Percentiles rank a stretch among this genome's conserved stretches.
phyloP scores from a whole-genome alignment of 768 basidiomycete species.

The Tulasnella sp. region DNA sequence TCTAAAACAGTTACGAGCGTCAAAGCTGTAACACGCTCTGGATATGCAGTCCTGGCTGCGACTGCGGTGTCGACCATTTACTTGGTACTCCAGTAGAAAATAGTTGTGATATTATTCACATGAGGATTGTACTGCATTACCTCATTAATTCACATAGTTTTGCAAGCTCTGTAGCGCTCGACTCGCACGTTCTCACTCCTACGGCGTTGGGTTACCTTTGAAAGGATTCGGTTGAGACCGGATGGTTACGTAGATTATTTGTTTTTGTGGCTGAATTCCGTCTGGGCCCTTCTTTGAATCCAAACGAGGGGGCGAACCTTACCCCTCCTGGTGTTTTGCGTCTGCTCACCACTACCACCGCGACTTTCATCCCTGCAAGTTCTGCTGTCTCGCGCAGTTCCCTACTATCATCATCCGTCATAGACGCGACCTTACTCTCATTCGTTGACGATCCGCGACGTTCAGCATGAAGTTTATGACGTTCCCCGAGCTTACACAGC shows the following conservation, averaged over 20 bases:
- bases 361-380: not conserved
- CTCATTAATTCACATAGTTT: not conserved
- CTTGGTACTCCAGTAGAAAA: constrained; percentile 40
- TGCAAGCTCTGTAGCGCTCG: not conserved
- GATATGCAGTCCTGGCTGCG: constrained; percentile 72
- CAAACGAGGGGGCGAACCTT: constrained; percentile 11
- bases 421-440: no score
- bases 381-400: not conserved
- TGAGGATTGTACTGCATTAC: not conserved
- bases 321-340: constrained; percentile 1
- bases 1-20: constrained; percentile 53
- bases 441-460: no score
- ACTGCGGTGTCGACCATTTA: constrained; percentile 62
- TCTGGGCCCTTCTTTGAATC: constrained; percentile 12
- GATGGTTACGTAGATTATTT: constrained; percentile 21
- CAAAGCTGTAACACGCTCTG: constrained; percentile 66
- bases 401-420: not conserved
- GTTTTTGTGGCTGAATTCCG: no score
- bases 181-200: not conserved
- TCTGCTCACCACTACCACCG: constrained; percentile 3
- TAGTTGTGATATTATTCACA: not conserved
- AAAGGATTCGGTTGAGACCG: constrained; percentile 17
- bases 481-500: constrained; percentile 58
- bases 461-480: constrained; percentile 88
- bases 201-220: not conserved